Conservation (phyloP, 2,329 filamentous ascomycete genomes). For the Daldinia eschscholtzii region DNA sequence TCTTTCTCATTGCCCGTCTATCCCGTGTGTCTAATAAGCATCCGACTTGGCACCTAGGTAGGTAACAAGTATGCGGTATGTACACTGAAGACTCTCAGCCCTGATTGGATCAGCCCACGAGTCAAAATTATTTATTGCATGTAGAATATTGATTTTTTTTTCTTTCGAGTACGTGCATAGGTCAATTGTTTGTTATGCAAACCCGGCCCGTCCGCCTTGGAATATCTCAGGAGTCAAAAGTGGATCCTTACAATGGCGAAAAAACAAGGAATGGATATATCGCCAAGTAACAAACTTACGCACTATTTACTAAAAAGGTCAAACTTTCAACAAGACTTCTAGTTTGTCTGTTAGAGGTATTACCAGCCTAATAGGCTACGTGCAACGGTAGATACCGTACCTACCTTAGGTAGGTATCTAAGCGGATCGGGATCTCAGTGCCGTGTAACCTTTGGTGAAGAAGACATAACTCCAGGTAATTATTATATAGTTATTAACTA, state of each 20-base stretch:
- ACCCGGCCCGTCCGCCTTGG: conserved; percentile 8
- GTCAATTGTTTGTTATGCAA: background rate
- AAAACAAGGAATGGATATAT: conserved; percentile 9
- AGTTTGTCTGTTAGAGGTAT: background rate
- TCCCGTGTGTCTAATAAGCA: background rate
- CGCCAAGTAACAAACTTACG: background rate
- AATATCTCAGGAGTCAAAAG: conserved; percentile 32
- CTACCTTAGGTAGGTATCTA: too few relatives aligned
- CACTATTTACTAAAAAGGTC: background rate
- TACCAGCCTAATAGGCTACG: too few relatives aligned
- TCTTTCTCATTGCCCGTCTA: background rate
- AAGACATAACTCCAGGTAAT: too few relatives aligned
- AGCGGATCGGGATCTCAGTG: background rate
- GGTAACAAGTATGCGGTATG: background rate
- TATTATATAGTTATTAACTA: too few relatives aligned
- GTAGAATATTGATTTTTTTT: background rate
- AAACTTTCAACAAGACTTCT: background rate
- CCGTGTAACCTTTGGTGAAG: too few relatives aligned
- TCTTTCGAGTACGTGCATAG: conserved; percentile 1
- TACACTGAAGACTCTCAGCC: background rate
- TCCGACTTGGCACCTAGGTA: conserved; percentile 4
- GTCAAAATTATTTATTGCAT: conserved; percentile 13
- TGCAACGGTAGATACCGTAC: too few relatives aligned
- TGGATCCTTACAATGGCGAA: conserved; percentile 13
- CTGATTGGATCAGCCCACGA: background rate